phyloP scores from a whole-genome alignment of 2,329 filamentous ascomycete genomes.

The Dactylellina parvicollis region DNA sequence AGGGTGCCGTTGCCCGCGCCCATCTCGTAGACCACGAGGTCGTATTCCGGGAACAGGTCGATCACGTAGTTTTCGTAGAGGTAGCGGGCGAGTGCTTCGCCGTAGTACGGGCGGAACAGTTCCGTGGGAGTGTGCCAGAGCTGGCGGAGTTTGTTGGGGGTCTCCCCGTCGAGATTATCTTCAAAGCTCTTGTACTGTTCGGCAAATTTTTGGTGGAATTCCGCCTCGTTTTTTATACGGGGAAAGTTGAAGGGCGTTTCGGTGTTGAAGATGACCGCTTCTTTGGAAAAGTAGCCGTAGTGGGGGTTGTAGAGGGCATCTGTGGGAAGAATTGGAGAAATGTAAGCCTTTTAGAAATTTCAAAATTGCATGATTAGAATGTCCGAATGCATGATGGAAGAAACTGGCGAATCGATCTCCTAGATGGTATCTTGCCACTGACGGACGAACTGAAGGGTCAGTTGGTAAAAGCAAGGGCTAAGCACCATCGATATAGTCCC shows the following conservation, averaged over 20 bases:
- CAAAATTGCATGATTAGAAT: not conserved
- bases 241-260: conserved; percentile 92
- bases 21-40: conserved; percentile 98
- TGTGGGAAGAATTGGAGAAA: conserved; percentile 60
- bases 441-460: conserved; percentile 60
- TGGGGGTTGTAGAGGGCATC: conserved; percentile 93
- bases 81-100: conserved; percentile 95
- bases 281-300: conserved; percentile 96
- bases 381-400: no score
- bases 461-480: conserved; percentile 42
- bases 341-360: not conserved
- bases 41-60: conserved; percentile 91
- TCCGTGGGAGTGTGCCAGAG: conserved; percentile 99
- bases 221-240: conserved; percentile 79
- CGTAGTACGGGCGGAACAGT: conserved; percentile 95
- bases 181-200: conserved; percentile 89
- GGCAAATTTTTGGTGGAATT: conserved; percentile 81
- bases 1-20: conserved; percentile 95
- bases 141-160: conserved; percentile 79
- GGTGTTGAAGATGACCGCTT: conserved; percentile 93
- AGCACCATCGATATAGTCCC: conserved; percentile 94
- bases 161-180: conserved; percentile 78
- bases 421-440: conserved; percentile 37
- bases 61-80: conserved; percentile 95
- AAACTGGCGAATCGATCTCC: no score